These are phyloP conservation scores for Saraca asoca DNA, from an alignment of 331 rosid genomes.

Conservation along the genomic window DNA sequence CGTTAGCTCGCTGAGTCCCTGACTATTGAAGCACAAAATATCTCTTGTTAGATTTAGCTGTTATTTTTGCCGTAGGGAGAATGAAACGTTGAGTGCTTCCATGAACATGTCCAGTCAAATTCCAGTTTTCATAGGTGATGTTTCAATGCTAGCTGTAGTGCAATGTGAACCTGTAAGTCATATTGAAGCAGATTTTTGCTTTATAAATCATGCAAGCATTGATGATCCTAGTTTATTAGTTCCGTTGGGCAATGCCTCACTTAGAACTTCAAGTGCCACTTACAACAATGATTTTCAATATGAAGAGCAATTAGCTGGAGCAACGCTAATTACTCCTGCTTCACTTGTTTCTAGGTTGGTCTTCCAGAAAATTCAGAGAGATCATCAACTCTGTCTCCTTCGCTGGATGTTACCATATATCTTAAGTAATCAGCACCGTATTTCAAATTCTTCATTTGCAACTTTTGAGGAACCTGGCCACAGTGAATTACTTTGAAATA, in stretches of 20 bases:
- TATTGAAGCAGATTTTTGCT: conserved; percentile 30
- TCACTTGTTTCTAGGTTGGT: conserved; percentile 41
- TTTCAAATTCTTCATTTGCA: conserved; percentile 30
- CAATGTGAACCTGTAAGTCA: conserved; percentile 33
- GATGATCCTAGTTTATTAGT: conserved; percentile 34
- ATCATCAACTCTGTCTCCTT: conserved; percentile 42
- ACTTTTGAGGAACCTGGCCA: conserved; percentile 36
- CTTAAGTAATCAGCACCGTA: conserved; percentile 39
- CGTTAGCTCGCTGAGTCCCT: too few species aligned
- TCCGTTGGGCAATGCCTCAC: conserved; percentile 40
- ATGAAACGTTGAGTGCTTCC: conserved; percentile 40
- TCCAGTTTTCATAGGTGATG: conserved; percentile 30
- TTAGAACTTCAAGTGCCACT: conserved; percentile 39
- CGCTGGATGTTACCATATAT: conserved; percentile 39
- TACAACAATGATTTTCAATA: conserved; percentile 35
- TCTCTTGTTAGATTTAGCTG: conserved; percentile 3
- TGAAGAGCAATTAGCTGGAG: conserved; percentile 43
- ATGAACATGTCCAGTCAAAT: conserved; percentile 39
- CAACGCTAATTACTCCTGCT: conserved; percentile 39
- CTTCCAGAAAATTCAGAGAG: conserved; percentile 53
- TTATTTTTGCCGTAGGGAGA: conserved; percentile 38
- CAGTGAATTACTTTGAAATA: conserved; percentile 45
- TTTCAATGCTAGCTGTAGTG: conserved; percentile 46
- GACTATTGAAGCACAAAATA: conserved; percentile 19
- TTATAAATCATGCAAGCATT: conserved; percentile 29